A percentile compares a stretch with the other conserved stretches of the same genome.
Evolutionary conservation across 495 filamentous ascomycete species (phyloP).

Genomic region (Aspergillus egyptiacus): DNA sequence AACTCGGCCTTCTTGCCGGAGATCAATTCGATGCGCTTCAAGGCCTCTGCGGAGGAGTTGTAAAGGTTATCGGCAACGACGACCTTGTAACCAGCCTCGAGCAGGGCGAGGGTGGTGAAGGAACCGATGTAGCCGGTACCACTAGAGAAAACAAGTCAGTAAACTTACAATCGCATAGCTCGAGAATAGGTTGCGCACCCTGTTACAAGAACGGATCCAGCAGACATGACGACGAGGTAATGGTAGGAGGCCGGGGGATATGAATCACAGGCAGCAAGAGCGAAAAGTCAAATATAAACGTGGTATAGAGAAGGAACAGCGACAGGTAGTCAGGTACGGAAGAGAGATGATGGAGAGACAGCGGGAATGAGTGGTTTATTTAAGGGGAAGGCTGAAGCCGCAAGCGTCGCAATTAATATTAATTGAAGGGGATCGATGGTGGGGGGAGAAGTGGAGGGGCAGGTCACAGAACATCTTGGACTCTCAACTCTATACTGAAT

Average conservation of each 20-base stretch:
- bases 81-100: slow-evolving; percentile 91
- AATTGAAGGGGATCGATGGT: not conserved
- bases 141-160: slow-evolving; percentile 42
- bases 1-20: slow-evolving; percentile 83
- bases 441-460: slow-evolving; percentile 6
- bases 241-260: not conserved
- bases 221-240: slow-evolving; percentile 53
- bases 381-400: slow-evolving; percentile 13
- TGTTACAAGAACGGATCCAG: slow-evolving; percentile 82
- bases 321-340: slow-evolving; percentile 1
- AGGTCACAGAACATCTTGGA: too few species aligned
- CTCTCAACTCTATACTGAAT: too few species aligned
- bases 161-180: not conserved
- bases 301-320: slow-evolving; percentile 3
- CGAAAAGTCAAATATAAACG: not conserved
- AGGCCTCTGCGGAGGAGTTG: slow-evolving; percentile 84
- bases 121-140: slow-evolving; percentile 99
- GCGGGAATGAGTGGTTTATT: slow-evolving; percentile 15
- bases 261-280: slow-evolving; percentile 4
- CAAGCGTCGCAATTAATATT: not conserved
- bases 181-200: slow-evolving; percentile 52
- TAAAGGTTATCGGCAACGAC: slow-evolving; percentile 92
- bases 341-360: slow-evolving; percentile 4
- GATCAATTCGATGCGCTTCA: slow-evolving; percentile 92
- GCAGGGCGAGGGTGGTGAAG: slow-evolving; percentile 87